Percentiles rank a stretch among this genome's conserved stretches.
These are phyloP conservation scores for Mentha longifolia DNA, from an alignment of 257 asterid genomes.

Conservation along the genomic window DNA sequence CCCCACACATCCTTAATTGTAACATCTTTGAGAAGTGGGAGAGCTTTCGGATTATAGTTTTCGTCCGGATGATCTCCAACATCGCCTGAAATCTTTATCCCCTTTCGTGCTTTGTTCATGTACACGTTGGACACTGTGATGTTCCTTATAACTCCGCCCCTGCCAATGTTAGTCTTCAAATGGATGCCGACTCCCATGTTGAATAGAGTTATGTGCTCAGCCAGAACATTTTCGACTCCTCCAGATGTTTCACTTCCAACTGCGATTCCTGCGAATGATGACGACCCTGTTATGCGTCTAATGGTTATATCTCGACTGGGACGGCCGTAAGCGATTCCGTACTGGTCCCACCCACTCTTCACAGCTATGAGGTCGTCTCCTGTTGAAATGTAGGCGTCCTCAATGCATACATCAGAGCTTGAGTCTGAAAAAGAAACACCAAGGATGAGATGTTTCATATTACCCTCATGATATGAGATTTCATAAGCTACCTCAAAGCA, in stretches of 20 bases:
- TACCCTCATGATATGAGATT: background rate
- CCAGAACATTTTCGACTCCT: constrained; percentile 65
- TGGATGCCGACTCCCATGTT: constrained; percentile 79
- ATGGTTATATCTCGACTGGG: constrained; percentile 56
- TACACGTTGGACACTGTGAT: constrained; percentile 67
- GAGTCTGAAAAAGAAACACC: constrained; percentile 61
- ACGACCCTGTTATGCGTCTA: constrained; percentile 72
- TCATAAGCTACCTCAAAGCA: background rate
- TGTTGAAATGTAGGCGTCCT: constrained; percentile 61
- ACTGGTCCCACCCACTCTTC: constrained; percentile 73
- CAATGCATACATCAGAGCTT: constrained; percentile 66
- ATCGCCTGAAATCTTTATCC: constrained; percentile 76
- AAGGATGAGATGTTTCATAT: background rate
- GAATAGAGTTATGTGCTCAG: constrained; percentile 74
- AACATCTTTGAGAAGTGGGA: constrained; percentile 70
- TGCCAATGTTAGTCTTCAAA: constrained; percentile 76
- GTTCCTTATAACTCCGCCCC: constrained; percentile 85
- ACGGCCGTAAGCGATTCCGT: constrained; percentile 57
- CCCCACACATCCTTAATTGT: constrained; percentile 81
- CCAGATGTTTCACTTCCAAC: constrained; percentile 95
- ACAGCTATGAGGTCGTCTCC: constrained; percentile 65
- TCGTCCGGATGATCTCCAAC: constrained; percentile 87
- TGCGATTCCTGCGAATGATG: constrained; percentile 85
- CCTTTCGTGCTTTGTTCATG: constrained; percentile 65
- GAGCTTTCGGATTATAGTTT: constrained; percentile 66